Conservation (phyloP, 2,329 filamentous ascomycete species). For the Seiridium cupressi region DNA sequence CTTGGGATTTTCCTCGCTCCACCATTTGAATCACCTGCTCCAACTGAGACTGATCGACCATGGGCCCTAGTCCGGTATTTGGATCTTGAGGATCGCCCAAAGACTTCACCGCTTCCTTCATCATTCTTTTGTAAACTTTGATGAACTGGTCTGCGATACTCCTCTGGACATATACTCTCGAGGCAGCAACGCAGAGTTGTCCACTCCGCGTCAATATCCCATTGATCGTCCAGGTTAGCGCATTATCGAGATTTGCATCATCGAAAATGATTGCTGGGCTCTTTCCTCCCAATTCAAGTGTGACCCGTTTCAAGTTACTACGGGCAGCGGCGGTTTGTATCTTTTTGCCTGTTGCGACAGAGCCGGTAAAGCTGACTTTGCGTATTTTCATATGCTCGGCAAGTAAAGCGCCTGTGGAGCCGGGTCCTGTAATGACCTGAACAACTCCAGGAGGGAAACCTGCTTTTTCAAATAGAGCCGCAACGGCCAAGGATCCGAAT, state of each 20-base stretch:
- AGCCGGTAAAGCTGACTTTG: constrained; percentile 72
- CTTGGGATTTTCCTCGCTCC: background rate
- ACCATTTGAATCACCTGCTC: constrained; percentile 34
- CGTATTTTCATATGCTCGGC: constrained; percentile 38
- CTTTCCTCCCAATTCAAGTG: constrained; percentile 72
- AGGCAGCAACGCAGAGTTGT: constrained; percentile 74
- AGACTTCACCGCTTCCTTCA: constrained; percentile 52
- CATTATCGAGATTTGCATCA: constrained; percentile 62
- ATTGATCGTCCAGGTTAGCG: constrained; percentile 38
- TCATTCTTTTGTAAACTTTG: constrained; percentile 55
- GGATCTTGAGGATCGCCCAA: constrained; percentile 60
- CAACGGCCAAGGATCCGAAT: constrained; percentile 26
- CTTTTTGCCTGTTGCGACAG: constrained; percentile 63
- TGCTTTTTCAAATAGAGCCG: constrained; percentile 29
- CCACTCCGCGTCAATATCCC: constrained; percentile 68
- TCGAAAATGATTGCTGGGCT: constrained; percentile 64
- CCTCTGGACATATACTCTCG: constrained; percentile 66
- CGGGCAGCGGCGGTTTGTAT: constrained; percentile 62
- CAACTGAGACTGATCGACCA: constrained; percentile 47
- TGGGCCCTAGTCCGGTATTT: constrained; percentile 57
- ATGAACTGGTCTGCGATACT: constrained; percentile 61
- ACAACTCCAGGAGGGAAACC: constrained; percentile 39
- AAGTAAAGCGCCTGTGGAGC: constrained; percentile 26
- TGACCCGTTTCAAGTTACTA: constrained; percentile 67
- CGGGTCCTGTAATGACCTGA: constrained; percentile 38